Conservation (phyloP, 2,329 filamentous ascomycete species). For the Ophiocordyceps australis region DNA sequence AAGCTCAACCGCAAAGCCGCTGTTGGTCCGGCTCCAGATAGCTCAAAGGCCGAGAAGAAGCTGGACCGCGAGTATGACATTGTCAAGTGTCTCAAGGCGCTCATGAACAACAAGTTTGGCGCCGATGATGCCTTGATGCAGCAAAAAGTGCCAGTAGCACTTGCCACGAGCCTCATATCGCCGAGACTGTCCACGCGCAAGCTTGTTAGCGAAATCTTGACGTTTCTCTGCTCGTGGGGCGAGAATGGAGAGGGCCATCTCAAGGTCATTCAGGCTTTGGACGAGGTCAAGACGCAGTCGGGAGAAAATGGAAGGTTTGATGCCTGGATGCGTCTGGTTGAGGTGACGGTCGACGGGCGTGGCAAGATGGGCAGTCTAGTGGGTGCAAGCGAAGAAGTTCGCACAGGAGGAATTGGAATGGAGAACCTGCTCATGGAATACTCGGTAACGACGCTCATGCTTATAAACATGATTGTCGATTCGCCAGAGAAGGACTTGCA, state of each 20-base stretch:
- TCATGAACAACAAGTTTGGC: conserved; percentile 99
- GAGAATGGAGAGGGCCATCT: conserved; percentile 68
- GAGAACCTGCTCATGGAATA: conserved; percentile 99
- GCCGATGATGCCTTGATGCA: conserved; percentile 88
- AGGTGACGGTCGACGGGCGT: conserved; percentile 89
- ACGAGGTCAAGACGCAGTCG: conserved; percentile 73
- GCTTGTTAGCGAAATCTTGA: conserved; percentile 87
- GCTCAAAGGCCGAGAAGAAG: conserved; percentile 50
- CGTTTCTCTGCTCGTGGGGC: conserved; percentile 90
- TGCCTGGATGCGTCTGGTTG: conserved; percentile 95
- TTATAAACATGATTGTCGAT: conserved; percentile 94
- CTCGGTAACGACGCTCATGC: conserved; percentile 79
- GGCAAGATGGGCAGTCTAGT: conserved; percentile 98
- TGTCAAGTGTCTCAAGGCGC: conserved; percentile 86
- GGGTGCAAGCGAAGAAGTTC: conserved; percentile 87
- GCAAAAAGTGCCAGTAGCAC: conserved; percentile 74
- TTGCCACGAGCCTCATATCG: conserved; percentile 75
- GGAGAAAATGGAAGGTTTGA: conserved; percentile 93
- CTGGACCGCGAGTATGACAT: conserved; percentile 92
- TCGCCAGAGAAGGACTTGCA: conserved; percentile 78
- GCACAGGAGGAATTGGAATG: conserved; percentile 93
- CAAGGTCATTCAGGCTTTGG: conserved; percentile 86
- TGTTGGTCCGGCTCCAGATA: conserved; percentile 47
- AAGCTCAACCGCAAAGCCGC: conserved; percentile 85
- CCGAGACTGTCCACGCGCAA: conserved; percentile 83